Evolutionary conservation across 2,329 filamentous ascomycete genomes (phyloP).

Genomic region (Fusarium musae): DNA sequence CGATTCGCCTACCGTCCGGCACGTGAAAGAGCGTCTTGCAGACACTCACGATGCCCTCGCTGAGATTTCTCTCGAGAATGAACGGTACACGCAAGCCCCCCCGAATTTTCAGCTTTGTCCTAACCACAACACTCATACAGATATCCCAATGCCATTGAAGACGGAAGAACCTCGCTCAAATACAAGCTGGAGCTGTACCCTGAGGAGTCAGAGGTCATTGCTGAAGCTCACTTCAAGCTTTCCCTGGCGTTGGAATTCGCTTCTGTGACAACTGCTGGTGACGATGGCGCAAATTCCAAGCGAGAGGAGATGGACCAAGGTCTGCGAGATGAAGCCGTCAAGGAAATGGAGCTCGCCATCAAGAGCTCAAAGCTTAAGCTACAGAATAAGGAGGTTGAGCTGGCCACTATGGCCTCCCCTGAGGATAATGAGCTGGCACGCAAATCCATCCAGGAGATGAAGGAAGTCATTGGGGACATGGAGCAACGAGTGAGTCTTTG

Average conservation of each 20-base stretch:
- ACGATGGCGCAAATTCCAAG: constrained; percentile 58
- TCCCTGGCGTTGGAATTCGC: constrained; percentile 95
- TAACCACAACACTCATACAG: constrained; percentile 49
- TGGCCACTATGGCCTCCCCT: constrained; percentile 70
- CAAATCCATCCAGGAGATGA: constrained; percentile 75
- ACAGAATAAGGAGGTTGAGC: constrained; percentile 73
- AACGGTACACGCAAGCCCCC: constrained; percentile 64
- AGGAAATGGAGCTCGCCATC: constrained; percentile 79
- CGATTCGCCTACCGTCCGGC: constrained; percentile 58
- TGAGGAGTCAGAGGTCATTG: constrained; percentile 83
- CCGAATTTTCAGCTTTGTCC: background rate
- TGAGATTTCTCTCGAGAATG: constrained; percentile 97
- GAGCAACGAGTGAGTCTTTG: constrained; percentile 71
- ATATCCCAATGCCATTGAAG: constrained; percentile 86
- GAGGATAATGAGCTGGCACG: constrained; percentile 74
- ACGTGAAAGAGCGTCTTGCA: constrained; percentile 85
- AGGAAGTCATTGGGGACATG: constrained; percentile 83
- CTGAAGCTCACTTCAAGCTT: constrained; percentile 96
- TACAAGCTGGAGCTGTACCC: constrained; percentile 84
- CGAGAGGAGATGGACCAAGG: constrained; percentile 70
- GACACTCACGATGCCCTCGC: constrained; percentile 95
- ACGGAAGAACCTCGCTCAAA: constrained; percentile 80
- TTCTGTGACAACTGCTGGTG: constrained; percentile 73
- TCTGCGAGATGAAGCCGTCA: constrained; percentile 76
- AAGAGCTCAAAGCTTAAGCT: constrained; percentile 77